Evolutionary conservation across 768 basidiomycete genomes (phyloP).

Genomic region (Dioszegia crocea): DNA sequence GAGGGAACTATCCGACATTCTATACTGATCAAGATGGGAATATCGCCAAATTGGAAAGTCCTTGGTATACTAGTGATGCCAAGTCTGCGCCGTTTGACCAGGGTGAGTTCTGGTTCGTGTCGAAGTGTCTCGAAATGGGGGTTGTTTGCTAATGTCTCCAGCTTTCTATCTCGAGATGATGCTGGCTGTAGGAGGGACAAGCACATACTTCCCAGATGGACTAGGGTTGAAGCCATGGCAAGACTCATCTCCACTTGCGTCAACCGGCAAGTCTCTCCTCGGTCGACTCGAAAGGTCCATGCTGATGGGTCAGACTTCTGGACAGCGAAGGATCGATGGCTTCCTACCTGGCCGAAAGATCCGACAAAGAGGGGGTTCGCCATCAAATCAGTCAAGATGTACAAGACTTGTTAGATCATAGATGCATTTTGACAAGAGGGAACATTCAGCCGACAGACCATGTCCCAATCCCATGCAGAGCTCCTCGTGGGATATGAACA

Average conservation of each 20-base stretch:
- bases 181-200: slow-evolving; percentile 73
- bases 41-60: slow-evolving; percentile 51
- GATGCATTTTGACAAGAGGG: no score
- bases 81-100: slow-evolving; percentile 61
- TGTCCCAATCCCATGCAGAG: no score
- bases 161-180: slow-evolving; percentile 74
- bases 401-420: not conserved
- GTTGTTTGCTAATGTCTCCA: not conserved
- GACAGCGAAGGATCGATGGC: slow-evolving; percentile 22
- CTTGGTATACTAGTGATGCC: slow-evolving; percentile 57
- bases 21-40: slow-evolving; percentile 42
- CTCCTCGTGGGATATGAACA: no score
- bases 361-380: slow-evolving; percentile 21
- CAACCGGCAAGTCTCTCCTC: not conserved
- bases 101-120: slow-evolving; percentile 57
- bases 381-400: slow-evolving; percentile 26
- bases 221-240: slow-evolving; percentile 55
- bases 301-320: slow-evolving; percentile 16
- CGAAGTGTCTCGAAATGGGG: no score
- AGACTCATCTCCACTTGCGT: slow-evolving; percentile 25
- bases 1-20: slow-evolving; percentile 64
- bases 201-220: slow-evolving; percentile 80
- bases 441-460: no score
- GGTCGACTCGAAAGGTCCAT: not conserved
- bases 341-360: slow-evolving; percentile 24